These are phyloP conservation scores for Adansonia rubrostipa DNA, from an alignment of 441 rosid genomes.

Conservation along the genomic window DNA sequence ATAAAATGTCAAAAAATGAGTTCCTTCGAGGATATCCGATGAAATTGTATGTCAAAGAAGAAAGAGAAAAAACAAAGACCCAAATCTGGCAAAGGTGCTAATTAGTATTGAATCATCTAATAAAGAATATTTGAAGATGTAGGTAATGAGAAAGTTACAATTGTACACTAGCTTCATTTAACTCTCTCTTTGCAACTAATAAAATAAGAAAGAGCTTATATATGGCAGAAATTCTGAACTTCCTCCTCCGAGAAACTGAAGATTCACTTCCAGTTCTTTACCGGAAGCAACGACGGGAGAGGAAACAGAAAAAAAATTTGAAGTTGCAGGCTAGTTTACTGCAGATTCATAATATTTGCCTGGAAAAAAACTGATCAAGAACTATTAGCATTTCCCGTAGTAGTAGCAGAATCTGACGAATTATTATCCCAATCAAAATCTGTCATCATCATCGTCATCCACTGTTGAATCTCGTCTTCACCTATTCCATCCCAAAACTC, in stretches of 20 bases:
- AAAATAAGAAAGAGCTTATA: slow-evolving; percentile 1
- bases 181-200: slow-evolving; percentile 22
- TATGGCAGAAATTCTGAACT: not conserved
- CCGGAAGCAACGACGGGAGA: not conserved
- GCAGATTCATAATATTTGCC: no score
- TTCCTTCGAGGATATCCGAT: not conserved
- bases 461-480: slow-evolving; percentile 44
- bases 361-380: not conserved
- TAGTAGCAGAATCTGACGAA: slow-evolving; percentile 50
- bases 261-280: not conserved
- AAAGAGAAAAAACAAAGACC: not conserved
- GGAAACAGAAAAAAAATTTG: not conserved
- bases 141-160: not conserved
- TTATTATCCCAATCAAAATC: slow-evolving; percentile 31
- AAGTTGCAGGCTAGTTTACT: no score
- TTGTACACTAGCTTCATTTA: not conserved
- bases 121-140: not conserved
- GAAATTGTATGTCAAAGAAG: not conserved
- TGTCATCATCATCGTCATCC: slow-evolving; percentile 49
- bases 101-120: not conserved
- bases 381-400: slow-evolving; percentile 19
- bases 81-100: not conserved
- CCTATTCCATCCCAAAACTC: slow-evolving; percentile 37
- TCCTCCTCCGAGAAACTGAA: not conserved
- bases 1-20: not conserved